Evolutionary conservation across 1,284 basidiomycete species (phyloP), one percentile per base, ranked within the genome.

Genomic region (Tetrapyrgos nigripes): DNA sequence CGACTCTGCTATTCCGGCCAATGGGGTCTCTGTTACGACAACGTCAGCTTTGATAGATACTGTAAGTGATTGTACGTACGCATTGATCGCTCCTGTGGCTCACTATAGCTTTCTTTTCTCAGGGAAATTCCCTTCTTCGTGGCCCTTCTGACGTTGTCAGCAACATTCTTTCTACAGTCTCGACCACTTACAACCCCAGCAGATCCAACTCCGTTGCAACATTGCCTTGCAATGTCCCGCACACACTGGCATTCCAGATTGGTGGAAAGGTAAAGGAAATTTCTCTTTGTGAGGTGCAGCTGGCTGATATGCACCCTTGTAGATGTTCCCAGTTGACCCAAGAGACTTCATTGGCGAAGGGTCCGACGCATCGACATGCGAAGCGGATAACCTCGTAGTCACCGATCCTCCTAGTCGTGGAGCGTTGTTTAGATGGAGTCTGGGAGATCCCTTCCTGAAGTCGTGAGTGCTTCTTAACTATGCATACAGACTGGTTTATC

Each of bases 181-280:
- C 76, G 13, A 69, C 70, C 5, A 55, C 70, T 4, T 76, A 67
- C 64, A 67, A 72, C 50, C 64, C 69, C 6, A 61, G 72, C 59
- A 37, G 68, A n/a, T 24, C 55, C 5, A 47, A 52, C 19, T 53
- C 60, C 23, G 28, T 44, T 8, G 60, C 65, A 3, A 19, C 37
- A 4, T 76, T 80, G 48, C 72, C 78, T 1, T 84, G 83, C 68
- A 67, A 72, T 5, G 43, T 58, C 4, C 73, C 80, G 4, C 83
- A 84, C 59, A 76, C 64, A 4, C 69, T 85, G n/a, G 67, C 72
- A 2, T 85, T 84, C 68, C 68, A 81, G 62, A 80, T 85, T 46
- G 80, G 80, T 24, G 83, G 83, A 8, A 72, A 63, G 64, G 64
- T 75, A 43, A 45, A 35, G 31, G 13, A 8, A 31, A 21, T 29